Evolutionary conservation across 2,329 filamentous ascomycete genomes (phyloP), one percentile per base, ranked within the genome.

Genomic region (Colletotrichum viniferum): DNA sequence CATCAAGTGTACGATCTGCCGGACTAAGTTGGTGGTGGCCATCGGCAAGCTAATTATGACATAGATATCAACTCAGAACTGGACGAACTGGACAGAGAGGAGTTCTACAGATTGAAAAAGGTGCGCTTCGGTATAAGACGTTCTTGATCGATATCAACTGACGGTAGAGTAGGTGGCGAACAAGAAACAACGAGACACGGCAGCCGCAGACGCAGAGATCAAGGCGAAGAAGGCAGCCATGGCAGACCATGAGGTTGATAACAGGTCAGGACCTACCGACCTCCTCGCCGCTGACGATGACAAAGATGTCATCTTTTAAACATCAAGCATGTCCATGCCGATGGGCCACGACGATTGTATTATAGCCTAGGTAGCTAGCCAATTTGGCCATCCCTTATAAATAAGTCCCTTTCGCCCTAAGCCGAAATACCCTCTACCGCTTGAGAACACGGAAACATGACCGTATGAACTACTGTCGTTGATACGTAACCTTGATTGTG

Each of bases 51-150:
- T 77, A 21, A 79, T 34, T n/a, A 13, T 8, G n/a, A 28, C 34
- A 7, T 74, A 94, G 92, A 98, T 82, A 98, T 98, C 90, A 98
- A 98, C 87, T 98, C 96, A 1, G 97, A 99, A 84, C 91, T 99
- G 18, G 97, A 99, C 83, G 97, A 99, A 86, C 89, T 99, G 66
- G 97, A 98, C 86, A 92, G 97, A 88, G 97, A 98, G 84, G 97
- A 99, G 84, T 99, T 99, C 85, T 99, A 98, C 86, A 91, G 97
- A 78, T 86, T 99, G 82, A 99, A 99, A 87, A 99, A 99, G 89
- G 87, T 81, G 77, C 60, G 32, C 79, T 64, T 24, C 8, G 4
- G 7, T 21, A 24, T 14, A 14, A 13, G 7, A 10, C 14, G n/a
- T 26, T n/a, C 24, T 12, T 12, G 14, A 30, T 30, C 12, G 18